Evolutionary conservation across 805 yeast genomes (phyloP).

Genomic region (Jamesozyma piceae): DNA sequence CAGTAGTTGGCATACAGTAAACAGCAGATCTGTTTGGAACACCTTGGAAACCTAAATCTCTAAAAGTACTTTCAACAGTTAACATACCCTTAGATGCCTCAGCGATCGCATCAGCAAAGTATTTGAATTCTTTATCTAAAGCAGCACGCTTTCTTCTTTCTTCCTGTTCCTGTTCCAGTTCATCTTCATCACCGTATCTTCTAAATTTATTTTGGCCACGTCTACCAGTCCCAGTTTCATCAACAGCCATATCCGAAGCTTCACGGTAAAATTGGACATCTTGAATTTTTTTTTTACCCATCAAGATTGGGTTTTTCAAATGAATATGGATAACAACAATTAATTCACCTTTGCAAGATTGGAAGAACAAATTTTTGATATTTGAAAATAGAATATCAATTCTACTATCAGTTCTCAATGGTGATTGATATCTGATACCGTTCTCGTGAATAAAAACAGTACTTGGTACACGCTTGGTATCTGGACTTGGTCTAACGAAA

Average conservation of each 20-base stretch:
- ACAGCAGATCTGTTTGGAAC: slow-evolving; percentile 94
- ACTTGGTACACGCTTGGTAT: slow-evolving; percentile 92
- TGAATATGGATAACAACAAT: slow-evolving; percentile 89
- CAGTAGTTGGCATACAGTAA: slow-evolving; percentile 92
- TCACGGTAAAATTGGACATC: slow-evolving; percentile 96
- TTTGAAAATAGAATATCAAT: slow-evolving; percentile 84
- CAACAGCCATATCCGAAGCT: slow-evolving; percentile 91
- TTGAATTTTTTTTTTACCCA: slow-evolving; percentile 90
- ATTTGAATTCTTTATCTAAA: slow-evolving; percentile 83
- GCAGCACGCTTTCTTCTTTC: slow-evolving; percentile 87
- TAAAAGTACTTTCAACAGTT: slow-evolving; percentile 87
- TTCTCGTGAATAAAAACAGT: slow-evolving; percentile 85
- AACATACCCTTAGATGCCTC: slow-evolving; percentile 76
- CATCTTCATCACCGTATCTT: slow-evolving; percentile 96
- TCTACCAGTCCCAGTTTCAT: slow-evolving; percentile 92
- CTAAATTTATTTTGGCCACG: slow-evolving; percentile 60
- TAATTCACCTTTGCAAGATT: slow-evolving; percentile 90
- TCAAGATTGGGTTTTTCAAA: slow-evolving; percentile 83
- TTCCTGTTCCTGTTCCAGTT: slow-evolving; percentile 95
- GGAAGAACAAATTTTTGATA: slow-evolving; percentile 88
- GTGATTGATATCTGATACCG: slow-evolving; percentile 88
- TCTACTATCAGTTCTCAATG: slow-evolving; percentile 72
- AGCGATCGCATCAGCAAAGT: slow-evolving; percentile 82
- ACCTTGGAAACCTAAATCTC: slow-evolving; percentile 95
- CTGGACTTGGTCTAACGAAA: slow-evolving; percentile 91